A percentile compares a stretch with the other conserved stretches of the same genome.
phyloP scores from a whole-genome alignment of 2,329 filamentous ascomycete species.

The Aspergillus ochraceoroseus region DNA sequence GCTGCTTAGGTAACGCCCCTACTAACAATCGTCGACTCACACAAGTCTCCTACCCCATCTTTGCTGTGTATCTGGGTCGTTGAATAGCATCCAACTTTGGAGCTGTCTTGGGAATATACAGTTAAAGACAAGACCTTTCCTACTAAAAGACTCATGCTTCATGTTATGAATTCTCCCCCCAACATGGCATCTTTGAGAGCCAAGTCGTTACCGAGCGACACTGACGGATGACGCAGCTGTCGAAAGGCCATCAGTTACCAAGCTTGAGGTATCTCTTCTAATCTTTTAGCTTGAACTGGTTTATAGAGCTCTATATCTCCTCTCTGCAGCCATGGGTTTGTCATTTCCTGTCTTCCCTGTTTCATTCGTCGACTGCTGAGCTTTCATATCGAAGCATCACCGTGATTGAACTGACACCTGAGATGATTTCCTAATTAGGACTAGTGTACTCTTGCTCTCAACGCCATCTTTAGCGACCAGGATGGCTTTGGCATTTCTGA shows the following conservation, averaged over 20 bases:
- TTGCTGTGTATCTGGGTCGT: slow-evolving; percentile 9
- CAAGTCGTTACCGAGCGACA: background rate
- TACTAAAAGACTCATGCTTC: too few species aligned
- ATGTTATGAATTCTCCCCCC: background rate
- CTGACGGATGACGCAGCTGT: background rate
- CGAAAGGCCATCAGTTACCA: background rate
- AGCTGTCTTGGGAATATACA: background rate
- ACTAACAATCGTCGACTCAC: slow-evolving; percentile 19
- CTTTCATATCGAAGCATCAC: slow-evolving; percentile 12
- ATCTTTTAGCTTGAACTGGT: background rate
- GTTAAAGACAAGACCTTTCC: background rate
- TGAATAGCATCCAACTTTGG: slow-evolving; percentile 14
- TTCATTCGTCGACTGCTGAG: background rate
- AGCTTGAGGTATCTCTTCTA: background rate
- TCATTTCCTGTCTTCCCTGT: background rate
- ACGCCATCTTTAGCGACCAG: slow-evolving; percentile 37
- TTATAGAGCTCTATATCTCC: background rate
- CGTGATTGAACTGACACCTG: slow-evolving; percentile 19
- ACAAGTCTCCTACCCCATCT: slow-evolving; percentile 13
- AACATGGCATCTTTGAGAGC: slow-evolving; percentile 6
- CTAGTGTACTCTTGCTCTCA: slow-evolving; percentile 31
- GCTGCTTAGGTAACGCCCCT: slow-evolving; percentile 18
- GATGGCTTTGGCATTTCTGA: slow-evolving; percentile 38
- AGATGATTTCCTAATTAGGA: slow-evolving; percentile 32
- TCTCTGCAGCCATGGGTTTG: background rate